Conservation (phyloP, 106 monocot genomes). For the Dioscorea alata region DNA sequence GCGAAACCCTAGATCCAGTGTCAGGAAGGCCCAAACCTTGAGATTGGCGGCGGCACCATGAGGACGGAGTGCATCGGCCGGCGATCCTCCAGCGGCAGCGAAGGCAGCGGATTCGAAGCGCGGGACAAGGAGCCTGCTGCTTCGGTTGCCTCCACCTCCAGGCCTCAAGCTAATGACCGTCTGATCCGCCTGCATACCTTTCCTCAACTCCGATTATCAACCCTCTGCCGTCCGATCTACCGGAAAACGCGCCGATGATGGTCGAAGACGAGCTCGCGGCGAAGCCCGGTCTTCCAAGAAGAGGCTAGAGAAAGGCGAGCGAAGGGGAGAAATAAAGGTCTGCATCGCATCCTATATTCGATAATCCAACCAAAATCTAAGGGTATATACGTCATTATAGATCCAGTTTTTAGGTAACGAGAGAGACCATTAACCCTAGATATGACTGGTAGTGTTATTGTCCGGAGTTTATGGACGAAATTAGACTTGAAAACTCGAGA, state of each 20-base stretch:
- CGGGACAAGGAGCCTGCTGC: constrained; percentile 31
- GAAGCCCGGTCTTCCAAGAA: background rate
- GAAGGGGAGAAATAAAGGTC: no score
- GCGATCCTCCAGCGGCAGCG: constrained; percentile 1
- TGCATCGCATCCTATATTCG: no score
- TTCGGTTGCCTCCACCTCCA: constrained; percentile 62
- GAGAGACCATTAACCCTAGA: no score
- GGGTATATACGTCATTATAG: no score
- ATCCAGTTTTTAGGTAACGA: no score
- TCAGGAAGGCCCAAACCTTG: constrained; percentile 12
- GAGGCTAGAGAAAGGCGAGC: no score
- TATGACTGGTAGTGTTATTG: no score
- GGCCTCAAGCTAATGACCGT: constrained; percentile 68
- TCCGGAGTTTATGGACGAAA: no score
- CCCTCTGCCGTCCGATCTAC: constrained; percentile 3
- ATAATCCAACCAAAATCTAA: no score
- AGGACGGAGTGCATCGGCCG: constrained; percentile 22
- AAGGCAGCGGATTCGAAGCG: constrained; percentile 41
- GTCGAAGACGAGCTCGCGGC: background rate
- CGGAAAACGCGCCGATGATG: background rate
- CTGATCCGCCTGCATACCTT: constrained; percentile 86
- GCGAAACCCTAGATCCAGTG: background rate
- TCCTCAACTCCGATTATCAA: constrained; percentile 1
- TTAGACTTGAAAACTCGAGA: no score
- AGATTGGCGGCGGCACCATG: constrained; percentile 38